Base-by-base conservation (phyloP, 768 basidiomycete species). In the Mycena vitilis region DNA sequence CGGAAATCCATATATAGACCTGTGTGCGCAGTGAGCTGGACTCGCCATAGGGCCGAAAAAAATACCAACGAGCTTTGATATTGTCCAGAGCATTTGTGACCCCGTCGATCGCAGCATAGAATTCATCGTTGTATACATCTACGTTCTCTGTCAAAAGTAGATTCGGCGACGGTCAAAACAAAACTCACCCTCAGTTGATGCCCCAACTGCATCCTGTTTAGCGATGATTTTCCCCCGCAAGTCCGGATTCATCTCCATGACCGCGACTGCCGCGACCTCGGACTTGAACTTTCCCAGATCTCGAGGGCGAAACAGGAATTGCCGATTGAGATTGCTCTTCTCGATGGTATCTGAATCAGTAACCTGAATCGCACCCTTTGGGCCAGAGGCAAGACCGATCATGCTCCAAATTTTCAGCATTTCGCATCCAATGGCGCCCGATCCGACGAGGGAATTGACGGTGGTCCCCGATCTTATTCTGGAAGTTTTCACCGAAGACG, bases 381-480 rank as follows among this genome's bases (percentile, higher is more conserved):
- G 83, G 11, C 94, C 94, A 37, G 91, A 87, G 10, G 88, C 96
- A 52, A 99, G 83, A 68, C 98, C 98, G 86, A 99, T 96, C 95
- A 99, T 94, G 71, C 94, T 93, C 98, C 98, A 99, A 80, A 99
- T 99, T 86, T 99, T 99, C 75, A 99, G 82, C 97, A 99, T 99
- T 82, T 99, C 98, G 77, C 98, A 99, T n/a, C 98, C 98, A 78
- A 99, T 99, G 44, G 98, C 98, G 51, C 98, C 98, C n/a, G 96
- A 91, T 10, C 98, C 98, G 61, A 99, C 98, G 51, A 99, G 87
- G 87, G 88, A 99, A 99, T 75, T 99, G 94, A 34, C 93, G 88
- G 77, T 95, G 89, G 76, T 93, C 91, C 51, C 88, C 87, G 68
- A 99, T 91, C 84, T 94, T 98, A 44, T 91, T 86, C 72, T 99